Evolutionary conservation across 2,329 filamentous ascomycete species (phyloP).

Genomic region (Sporothrix pseudoabietina): DNA sequence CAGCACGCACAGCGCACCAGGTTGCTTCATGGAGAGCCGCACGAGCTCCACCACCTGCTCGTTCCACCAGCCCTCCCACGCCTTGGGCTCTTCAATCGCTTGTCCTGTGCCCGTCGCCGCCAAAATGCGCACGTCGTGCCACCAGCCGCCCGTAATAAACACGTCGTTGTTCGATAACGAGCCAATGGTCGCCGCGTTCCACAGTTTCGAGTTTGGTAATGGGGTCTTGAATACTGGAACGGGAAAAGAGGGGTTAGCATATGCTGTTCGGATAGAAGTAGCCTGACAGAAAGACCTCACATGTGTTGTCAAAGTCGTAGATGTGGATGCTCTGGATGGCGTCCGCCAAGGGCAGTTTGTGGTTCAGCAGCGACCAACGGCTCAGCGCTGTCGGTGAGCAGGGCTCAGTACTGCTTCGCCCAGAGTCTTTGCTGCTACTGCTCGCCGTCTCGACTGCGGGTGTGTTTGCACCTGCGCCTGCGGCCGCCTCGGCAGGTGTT

Average conservation of each 20-base stretch:
- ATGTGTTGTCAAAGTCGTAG: constrained; percentile 97
- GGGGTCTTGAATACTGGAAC: constrained; percentile 82
- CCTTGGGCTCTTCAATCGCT: constrained; percentile 77
- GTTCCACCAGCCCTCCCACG: constrained; percentile 96
- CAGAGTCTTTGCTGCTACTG: background rate
- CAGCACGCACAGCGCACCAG: constrained; percentile 80
- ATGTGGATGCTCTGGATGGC: constrained; percentile 81
- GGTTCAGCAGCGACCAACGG: constrained; percentile 80
- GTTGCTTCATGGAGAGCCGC: constrained; percentile 76
- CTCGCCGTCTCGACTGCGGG: background rate
- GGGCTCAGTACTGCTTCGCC: background rate
- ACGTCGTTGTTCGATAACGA: constrained; percentile 73
- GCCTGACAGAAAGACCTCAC: constrained; percentile 53
- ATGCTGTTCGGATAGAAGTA: background rate
- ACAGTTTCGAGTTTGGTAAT: constrained; percentile 83
- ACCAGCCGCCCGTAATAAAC: constrained; percentile 89
- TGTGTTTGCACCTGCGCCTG: background rate
- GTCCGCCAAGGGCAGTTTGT: constrained; percentile 61
- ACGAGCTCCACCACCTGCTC: constrained; percentile 84
- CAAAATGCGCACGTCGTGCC: constrained; percentile 89
- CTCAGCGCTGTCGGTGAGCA: constrained; percentile 73
- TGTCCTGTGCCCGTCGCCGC: constrained; percentile 81
- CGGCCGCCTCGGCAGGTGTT: background rate
- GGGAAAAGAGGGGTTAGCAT: background rate
- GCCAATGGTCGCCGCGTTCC: constrained; percentile 77